Percentiles rank a stretch among this genome's conserved stretches.
phyloP scores from a whole-genome alignment of 768 basidiomycete species.

The Boletus subparvulus region DNA sequence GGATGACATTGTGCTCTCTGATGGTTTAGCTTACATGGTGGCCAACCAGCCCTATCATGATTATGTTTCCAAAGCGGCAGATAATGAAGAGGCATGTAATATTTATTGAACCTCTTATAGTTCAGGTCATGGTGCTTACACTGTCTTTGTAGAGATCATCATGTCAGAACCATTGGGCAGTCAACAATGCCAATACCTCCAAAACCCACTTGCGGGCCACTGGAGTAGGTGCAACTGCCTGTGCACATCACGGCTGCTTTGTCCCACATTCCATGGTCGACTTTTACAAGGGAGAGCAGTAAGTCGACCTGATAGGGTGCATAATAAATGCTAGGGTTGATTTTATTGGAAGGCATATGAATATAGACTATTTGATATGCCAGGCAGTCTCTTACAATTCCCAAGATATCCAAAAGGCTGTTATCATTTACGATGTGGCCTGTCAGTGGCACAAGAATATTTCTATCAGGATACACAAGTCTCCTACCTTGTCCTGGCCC shows the following conservation, averaged over 20 bases:
- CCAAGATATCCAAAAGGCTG: background rate
- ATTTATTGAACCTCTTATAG: too few relatives aligned
- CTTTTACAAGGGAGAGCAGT: constrained; percentile 30
- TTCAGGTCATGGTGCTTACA: too few relatives aligned
- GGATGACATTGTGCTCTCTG: background rate
- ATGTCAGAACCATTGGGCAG: background rate
- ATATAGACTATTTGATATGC: constrained; percentile 30
- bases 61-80: background rate
- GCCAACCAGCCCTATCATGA: background rate
- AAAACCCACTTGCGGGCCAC: background rate
- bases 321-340: background rate
- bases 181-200: background rate
- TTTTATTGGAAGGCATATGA: constrained; percentile 26
- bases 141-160: background rate
- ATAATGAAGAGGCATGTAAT: background rate
- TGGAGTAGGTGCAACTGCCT: background rate
- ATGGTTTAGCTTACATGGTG: background rate
- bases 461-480: background rate
- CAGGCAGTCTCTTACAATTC: constrained; percentile 16
- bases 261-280: constrained; percentile 31
- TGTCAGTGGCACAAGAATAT: constrained; percentile 29
- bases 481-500: background rate
- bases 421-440: constrained; percentile 32
- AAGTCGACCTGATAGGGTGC: background rate
- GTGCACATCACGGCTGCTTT: constrained; percentile 12